Conservation (phyloP, 2,329 filamentous ascomycete genomes). For the Botryotinia convoluta region DNA sequence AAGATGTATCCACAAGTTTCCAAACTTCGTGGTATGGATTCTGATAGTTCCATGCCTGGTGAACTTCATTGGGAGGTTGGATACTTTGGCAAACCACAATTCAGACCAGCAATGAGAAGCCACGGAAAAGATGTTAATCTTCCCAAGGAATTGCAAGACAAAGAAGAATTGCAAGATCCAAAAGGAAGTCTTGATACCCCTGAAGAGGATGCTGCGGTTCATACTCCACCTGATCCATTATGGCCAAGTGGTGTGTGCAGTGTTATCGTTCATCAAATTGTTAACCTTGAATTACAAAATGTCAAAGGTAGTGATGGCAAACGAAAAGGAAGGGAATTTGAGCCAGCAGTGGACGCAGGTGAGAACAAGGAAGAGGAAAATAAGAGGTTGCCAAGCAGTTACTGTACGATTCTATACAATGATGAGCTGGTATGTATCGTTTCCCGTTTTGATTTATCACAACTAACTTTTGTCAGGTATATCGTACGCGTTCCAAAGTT, state of each 20-base stretch:
- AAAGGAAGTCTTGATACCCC: conserved; percentile 71
- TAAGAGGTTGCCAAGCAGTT: conserved; percentile 78
- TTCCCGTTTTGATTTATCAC: neutral
- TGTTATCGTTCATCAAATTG: conserved; percentile 88
- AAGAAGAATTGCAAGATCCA: conserved; percentile 81
- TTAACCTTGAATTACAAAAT: conserved; percentile 89
- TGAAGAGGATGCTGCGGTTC: conserved; percentile 79
- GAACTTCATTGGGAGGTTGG: conserved; percentile 95
- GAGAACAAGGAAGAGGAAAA: conserved; percentile 84
- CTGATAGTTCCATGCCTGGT: conserved; percentile 85
- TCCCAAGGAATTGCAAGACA: conserved; percentile 69
- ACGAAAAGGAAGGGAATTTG: conserved; percentile 80
- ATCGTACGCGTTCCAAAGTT: conserved; percentile 92
- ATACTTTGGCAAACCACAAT: conserved; percentile 87
- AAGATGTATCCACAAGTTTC: conserved; percentile 90
- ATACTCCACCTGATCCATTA: conserved; percentile 91
- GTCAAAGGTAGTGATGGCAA: conserved; percentile 81
- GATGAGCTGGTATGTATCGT: conserved; percentile 64
- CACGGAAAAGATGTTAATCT: conserved; percentile 80
- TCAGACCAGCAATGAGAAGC: conserved; percentile 78
- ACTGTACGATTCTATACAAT: conserved; percentile 89
- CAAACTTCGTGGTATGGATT: conserved; percentile 76
- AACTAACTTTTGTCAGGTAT: conserved; percentile 50
- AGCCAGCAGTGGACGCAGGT: conserved; percentile 80
- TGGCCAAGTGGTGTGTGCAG: conserved; percentile 91